phyloP scores from a whole-genome alignment of 1,139 yeast species.

The Nakaseomyces kungkrabaensis region DNA sequence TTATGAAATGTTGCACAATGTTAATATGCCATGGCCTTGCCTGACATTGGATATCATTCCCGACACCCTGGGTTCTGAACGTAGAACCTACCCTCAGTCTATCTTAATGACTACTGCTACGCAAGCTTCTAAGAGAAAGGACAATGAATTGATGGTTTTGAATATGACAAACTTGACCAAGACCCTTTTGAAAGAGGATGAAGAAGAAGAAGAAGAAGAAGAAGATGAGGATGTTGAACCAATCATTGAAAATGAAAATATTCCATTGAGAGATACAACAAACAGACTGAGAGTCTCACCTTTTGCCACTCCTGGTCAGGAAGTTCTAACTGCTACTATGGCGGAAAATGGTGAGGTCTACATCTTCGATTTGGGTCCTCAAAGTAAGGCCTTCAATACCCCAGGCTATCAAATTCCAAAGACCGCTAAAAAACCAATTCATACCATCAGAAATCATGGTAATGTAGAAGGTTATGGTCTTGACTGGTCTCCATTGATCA shows the following conservation, averaged over 20 bases:
- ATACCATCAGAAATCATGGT: slow-evolving; percentile 85
- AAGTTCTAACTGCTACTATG: slow-evolving; percentile 81
- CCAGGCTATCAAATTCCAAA: slow-evolving; percentile 83
- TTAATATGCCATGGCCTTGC: slow-evolving; percentile 96
- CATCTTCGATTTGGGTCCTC: slow-evolving; percentile 73
- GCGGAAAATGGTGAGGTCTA: slow-evolving; percentile 84
- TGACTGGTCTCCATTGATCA: slow-evolving; percentile 88
- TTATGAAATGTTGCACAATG: slow-evolving; percentile 91
- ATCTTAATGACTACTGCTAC: slow-evolving; percentile 85
- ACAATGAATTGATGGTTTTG: slow-evolving; percentile 78
- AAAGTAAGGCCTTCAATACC: slow-evolving; percentile 71
- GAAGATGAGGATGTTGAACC: slow-evolving; percentile 75
- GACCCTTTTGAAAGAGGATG: slow-evolving; percentile 76
- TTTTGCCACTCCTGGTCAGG: slow-evolving; percentile 42
- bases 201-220: slow-evolving; percentile 57
- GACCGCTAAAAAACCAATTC: slow-evolving; percentile 65
- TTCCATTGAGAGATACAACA: slow-evolving; percentile 74
- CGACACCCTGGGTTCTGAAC: slow-evolving; percentile 75
- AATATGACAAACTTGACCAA: slow-evolving; percentile 74
- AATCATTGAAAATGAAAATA: slow-evolving; percentile 68
- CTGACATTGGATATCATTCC: slow-evolving; percentile 82
- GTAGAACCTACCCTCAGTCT: slow-evolving; percentile 85
- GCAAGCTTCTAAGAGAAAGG: slow-evolving; percentile 80
- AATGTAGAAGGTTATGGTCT: slow-evolving; percentile 94
- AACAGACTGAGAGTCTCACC: slow-evolving; percentile 85